Conservation (phyloP, 192 early-diverging fungal species). For the Chytriomyces sp. region DNA sequence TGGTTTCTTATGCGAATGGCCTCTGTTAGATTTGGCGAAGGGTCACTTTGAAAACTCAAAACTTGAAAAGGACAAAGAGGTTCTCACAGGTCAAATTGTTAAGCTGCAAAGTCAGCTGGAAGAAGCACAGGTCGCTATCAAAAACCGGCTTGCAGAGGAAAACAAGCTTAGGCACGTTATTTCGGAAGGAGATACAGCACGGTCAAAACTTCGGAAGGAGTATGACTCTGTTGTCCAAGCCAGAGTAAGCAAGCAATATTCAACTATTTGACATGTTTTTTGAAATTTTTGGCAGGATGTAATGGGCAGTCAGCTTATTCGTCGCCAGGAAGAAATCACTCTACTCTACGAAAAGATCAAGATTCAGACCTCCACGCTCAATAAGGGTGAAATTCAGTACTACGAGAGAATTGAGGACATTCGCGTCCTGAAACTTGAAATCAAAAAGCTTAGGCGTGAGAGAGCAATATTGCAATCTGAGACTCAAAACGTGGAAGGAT, state of each 20-base stretch:
- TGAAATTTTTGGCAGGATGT: slow-evolving; percentile 44
- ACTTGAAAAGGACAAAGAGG: slow-evolving; percentile 65
- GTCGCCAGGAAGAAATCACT: slow-evolving; percentile 60
- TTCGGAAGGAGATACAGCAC: slow-evolving; percentile 51
- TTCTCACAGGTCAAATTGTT: slow-evolving; percentile 48
- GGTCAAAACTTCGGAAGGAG: slow-evolving; percentile 58
- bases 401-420: slow-evolving; percentile 64
- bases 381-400: slow-evolving; percentile 65
- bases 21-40: slow-evolving; percentile 57
- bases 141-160: slow-evolving; percentile 61
- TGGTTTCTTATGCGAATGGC: neutral
- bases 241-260: slow-evolving; percentile 33
- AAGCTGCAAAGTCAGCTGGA: slow-evolving; percentile 59
- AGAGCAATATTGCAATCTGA: slow-evolving; percentile 62
- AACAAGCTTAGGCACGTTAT: slow-evolving; percentile 62
- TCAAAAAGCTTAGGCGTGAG: slow-evolving; percentile 60
- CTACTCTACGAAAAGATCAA: slow-evolving; percentile 66
- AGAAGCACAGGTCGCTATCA: slow-evolving; percentile 52
- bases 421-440: slow-evolving; percentile 62
- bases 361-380: slow-evolving; percentile 62
- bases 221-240: slow-evolving; percentile 59
- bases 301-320: slow-evolving; percentile 60
- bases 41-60: slow-evolving; percentile 63
- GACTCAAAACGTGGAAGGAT: slow-evolving; percentile 58
- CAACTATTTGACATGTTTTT: neutral